Evolutionary conservation across 73 alveolate species (phyloP).

Genomic region (Blepharisma japonicum): DNA sequence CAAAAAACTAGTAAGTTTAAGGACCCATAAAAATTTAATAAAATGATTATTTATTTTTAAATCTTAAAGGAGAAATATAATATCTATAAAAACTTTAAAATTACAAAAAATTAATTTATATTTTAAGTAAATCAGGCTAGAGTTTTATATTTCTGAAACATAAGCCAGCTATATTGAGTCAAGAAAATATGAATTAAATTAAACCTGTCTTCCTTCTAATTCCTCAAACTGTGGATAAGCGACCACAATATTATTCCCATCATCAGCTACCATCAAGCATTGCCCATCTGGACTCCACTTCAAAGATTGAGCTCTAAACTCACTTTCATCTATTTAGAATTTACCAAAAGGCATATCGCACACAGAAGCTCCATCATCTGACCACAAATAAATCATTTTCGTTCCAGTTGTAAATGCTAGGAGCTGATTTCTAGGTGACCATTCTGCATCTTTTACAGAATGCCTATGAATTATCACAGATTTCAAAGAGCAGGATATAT

Average conservation of each 20-base stretch:
- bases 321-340: conserved; percentile 42
- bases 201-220: background rate
- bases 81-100: no score
- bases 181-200: no score
- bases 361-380: conserved; percentile 73
- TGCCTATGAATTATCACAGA: conserved; percentile 73
- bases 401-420: conserved; percentile 71
- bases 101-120: no score
- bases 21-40: background rate
- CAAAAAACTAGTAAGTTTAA: background rate
- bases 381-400: conserved; percentile 71
- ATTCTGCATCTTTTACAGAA: conserved; percentile 68
- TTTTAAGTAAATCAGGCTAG: no score
- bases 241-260: conserved; percentile 54
- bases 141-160: no score
- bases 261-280: conserved; percentile 63
- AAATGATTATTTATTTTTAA: background rate
- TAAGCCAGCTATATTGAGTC: no score
- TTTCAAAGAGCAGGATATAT: conserved; percentile 54
- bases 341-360: conserved; percentile 58
- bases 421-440: conserved; percentile 73
- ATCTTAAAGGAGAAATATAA: no score
- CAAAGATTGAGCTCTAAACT: conserved; percentile 55
- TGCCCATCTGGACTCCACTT: conserved; percentile 88
- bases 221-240: conserved; percentile 71